Evolutionary conservation across 2,329 filamentous ascomycete genomes (phyloP), one percentile per base, ranked within the genome.

Genomic region (Diplodia seriata): DNA sequence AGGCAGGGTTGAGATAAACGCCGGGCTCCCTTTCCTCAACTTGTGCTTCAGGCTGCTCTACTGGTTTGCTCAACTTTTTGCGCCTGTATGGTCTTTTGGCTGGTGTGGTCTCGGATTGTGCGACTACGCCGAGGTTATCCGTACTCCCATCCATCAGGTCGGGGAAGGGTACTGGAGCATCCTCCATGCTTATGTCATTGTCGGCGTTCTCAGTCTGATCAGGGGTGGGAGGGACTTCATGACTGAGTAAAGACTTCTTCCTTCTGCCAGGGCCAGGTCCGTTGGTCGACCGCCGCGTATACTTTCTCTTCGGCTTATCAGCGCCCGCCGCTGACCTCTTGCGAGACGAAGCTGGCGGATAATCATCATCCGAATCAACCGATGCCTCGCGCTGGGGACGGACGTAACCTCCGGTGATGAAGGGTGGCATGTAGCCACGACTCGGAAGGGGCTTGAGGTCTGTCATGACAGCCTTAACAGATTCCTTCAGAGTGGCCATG

Each of bases 1-100:
- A 80, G 29, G 79, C 80, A n/a, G 81, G 81, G 68, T 84, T 79
- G 64, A 83, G 73, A 69, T 82, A 82, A 0, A 84, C 65, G 0
- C 81, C 81, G 43, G 80, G 76, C 4, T 71, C 69, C 18, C 36
- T 57, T 47, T 51, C 43, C 11, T 70, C 67, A 2, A 11, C 49
- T 7, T 51, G 23, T 15, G n/a, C 38, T 18, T 59, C 54, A 1
- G 29, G 11, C 20, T 26, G 15, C 18, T 47, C 53, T 15, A 29
- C 31, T 6, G 31, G 29, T 26, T 51, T 49, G 4, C 26, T 29
- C 15, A 20, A 26, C 18, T 62, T 29, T 23, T n/a, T 49, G 23
- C 57, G 57, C 12, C 29, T 49, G 40, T 49, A 33, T 1, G 57
- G 15, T 38, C 40, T 50, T 29, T 62, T 62, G 18, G 15, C 26